A percentile compares a stretch with the other conserved stretches of the same genome.
Evolutionary conservation across 2,329 filamentous ascomycete genomes (phyloP).

Genomic region (Fusarium hainanense): DNA sequence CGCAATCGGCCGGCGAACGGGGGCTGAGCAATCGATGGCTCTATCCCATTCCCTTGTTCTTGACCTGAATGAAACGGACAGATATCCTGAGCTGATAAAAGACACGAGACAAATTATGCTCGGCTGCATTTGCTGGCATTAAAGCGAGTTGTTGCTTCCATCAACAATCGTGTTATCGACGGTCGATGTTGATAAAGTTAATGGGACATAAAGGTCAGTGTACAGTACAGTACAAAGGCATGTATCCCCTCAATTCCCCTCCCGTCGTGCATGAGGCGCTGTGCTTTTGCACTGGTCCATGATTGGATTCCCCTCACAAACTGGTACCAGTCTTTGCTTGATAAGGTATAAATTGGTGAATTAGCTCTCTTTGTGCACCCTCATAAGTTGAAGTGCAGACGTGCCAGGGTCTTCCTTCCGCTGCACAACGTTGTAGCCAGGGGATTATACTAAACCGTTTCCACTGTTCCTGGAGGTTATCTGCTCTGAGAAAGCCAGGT

Average conservation of each 20-base stretch:
- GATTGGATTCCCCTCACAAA: slow-evolving; percentile 34
- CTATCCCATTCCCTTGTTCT: slow-evolving; percentile 24
- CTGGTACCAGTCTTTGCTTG: slow-evolving; percentile 30
- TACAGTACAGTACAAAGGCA: slow-evolving; percentile 12
- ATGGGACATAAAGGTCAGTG: slow-evolving; percentile 4
- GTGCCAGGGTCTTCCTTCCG: slow-evolving; percentile 33
- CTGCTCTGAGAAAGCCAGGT: slow-evolving; percentile 18
- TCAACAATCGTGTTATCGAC: background rate
- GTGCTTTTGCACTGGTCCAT: slow-evolving; percentile 27
- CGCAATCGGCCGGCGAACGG: slow-evolving; percentile 41
- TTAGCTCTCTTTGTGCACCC: slow-evolving; percentile 33
- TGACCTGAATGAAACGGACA: slow-evolving; percentile 22
- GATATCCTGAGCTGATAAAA: slow-evolving; percentile 4
- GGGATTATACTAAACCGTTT: slow-evolving; percentile 28
- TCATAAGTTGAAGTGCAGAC: slow-evolving; percentile 33
- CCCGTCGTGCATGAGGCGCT: slow-evolving; percentile 37
- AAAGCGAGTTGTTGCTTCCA: background rate
- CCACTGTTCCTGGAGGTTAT: slow-evolving; percentile 28
- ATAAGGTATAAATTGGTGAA: slow-evolving; percentile 37
- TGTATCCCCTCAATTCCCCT: slow-evolving; percentile 35
- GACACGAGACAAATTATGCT: slow-evolving; percentile 15
- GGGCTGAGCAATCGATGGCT: slow-evolving; percentile 34
- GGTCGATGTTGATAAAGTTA: background rate
- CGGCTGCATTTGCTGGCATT: background rate
- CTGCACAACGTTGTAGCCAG: slow-evolving; percentile 36